Evolutionary conservation across 108 stramenopile genomes (phyloP).

Genomic region (Skeletonema potamos): DNA sequence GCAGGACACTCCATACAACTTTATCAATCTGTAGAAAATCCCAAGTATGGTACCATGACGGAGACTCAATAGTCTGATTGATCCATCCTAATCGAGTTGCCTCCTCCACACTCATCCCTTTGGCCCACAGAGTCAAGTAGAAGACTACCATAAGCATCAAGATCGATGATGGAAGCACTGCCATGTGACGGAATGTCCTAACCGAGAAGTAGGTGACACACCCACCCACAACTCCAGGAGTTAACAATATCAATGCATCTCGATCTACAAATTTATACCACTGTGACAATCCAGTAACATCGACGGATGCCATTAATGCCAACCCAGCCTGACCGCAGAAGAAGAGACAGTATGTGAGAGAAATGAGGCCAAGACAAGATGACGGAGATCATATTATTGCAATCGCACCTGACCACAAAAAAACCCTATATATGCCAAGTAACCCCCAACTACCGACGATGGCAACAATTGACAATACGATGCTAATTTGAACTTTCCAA

Average conservation of each 20-base stretch:
- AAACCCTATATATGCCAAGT: conserved; percentile 97
- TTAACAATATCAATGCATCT: conserved; percentile 47
- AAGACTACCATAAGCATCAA: conserved; percentile 70
- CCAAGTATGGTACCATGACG: conserved; percentile 82
- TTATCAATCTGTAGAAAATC: conserved; percentile 77
- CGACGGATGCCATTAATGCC: conserved; percentile 67
- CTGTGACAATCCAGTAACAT: conserved; percentile 51
- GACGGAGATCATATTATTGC: too few species aligned
- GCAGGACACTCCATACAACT: conserved; percentile 78
- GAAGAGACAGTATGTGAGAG: too few species aligned
- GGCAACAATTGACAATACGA: conserved; percentile 92
- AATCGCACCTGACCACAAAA: too few species aligned
- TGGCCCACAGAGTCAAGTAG: conserved; percentile 63
- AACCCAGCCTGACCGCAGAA: conserved; percentile 90
- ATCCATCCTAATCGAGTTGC: conserved; percentile 86
- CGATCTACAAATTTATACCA: conserved; percentile 53
- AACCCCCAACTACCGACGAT: conserved; percentile 94
- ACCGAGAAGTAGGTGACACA: conserved; percentile 71
- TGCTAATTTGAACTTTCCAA: conserved; percentile 86
- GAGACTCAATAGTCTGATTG: conserved; percentile 52
- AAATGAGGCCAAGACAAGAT: too few species aligned
- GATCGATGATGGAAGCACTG: conserved; percentile 84
- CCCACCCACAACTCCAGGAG: conserved; percentile 87
- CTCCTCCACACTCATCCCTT: conserved; percentile 61
- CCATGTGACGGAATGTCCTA: conserved; percentile 72